Base-by-base conservation (phyloP, 73 alveolate genomes). In the Paramecium octaurelia region DNA sequence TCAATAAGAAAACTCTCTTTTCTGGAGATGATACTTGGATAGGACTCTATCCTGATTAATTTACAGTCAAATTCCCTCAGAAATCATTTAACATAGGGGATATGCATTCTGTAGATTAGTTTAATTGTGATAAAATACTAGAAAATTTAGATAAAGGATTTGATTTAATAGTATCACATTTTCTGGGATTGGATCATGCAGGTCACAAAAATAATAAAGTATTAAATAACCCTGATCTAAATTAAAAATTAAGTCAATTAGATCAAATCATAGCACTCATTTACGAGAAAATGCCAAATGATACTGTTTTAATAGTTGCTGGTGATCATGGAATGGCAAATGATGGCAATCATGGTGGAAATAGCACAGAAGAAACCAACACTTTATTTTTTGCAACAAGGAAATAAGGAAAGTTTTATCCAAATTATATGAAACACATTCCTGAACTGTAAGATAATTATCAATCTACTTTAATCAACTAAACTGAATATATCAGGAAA, bases 311-410 rank as follows among this genome's bases (percentile, higher is more conserved):
- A 18, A 20, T 96, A 38, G 92, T 96, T 4, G 64, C 92, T 27
- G 97, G 98, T 18, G 97, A 96, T 93, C 97, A 96, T 83, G 98
- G 98, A 9, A 92, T 95, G 98, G 93, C 98, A 23, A 96, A 93
- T 21, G 94, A 44, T 7, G 98, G 97, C 6, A 93, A 89, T 76
- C 98, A 96, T 90, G 97, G 98, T 38, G 98, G 97, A 18, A 95
- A 92, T n/a, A 27, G 96, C 8, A 31, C 18, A 4, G 34, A 75
- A 85, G 98, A 95, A 86, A 29, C 80, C 11, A 58, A 77, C 21
- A 34, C 97, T 7, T 80, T 73, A 9, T 54, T 95, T 18, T 92
- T 50, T 94, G 29, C 91, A 77, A 76, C 46, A 2, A 68, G 46
- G 88, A 60, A 50, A 54, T 16, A 20, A 14, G 35, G 70, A 40